Conservation (phyloP, 192 early-diverging fungal genomes). For the Rhizophagus sp. region DNA sequence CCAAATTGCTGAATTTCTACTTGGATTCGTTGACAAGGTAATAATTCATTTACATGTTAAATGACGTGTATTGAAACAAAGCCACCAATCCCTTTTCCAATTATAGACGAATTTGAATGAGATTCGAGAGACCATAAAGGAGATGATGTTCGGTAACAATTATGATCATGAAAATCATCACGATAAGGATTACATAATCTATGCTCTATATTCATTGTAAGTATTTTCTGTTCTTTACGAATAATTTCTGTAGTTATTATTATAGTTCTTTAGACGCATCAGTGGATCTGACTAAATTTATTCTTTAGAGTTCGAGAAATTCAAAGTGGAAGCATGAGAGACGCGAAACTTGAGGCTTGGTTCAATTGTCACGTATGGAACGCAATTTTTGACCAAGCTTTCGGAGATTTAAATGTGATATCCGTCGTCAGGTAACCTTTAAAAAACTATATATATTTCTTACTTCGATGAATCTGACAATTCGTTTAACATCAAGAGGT, state of each 20-base stretch:
- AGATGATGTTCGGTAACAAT: too few relatives aligned
- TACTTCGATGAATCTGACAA: neutral
- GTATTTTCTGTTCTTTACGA: too few relatives aligned
- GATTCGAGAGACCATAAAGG: slow-evolving; percentile 17
- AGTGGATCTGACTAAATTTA: neutral
- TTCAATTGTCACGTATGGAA: slow-evolving; percentile 34
- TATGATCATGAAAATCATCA: slow-evolving; percentile 28
- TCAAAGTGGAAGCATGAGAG: slow-evolving; percentile 12
- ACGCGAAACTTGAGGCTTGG: slow-evolving; percentile 18
- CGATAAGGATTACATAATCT: slow-evolving; percentile 31
- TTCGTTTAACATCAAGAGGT: slow-evolving; percentile 8
- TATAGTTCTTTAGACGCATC: too few relatives aligned
- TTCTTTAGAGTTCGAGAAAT: slow-evolving; percentile 26
- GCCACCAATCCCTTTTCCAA: neutral
- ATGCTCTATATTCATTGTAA: slow-evolving; percentile 26
- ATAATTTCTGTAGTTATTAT: too few relatives aligned
- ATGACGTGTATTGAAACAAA: neutral
- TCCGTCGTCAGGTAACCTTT: slow-evolving; percentile 31
- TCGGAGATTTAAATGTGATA: slow-evolving; percentile 12
- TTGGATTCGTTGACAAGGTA: slow-evolving; percentile 12
- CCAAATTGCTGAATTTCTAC: neutral
- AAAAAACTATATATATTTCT: neutral
- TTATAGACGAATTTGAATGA: slow-evolving; percentile 21
- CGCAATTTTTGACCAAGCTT: slow-evolving; percentile 26
- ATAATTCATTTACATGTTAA: slow-evolving; percentile 17